Evolutionary conservation across 2,329 filamentous ascomycete genomes (phyloP).

Genomic region (Elsinoe australis): DNA sequence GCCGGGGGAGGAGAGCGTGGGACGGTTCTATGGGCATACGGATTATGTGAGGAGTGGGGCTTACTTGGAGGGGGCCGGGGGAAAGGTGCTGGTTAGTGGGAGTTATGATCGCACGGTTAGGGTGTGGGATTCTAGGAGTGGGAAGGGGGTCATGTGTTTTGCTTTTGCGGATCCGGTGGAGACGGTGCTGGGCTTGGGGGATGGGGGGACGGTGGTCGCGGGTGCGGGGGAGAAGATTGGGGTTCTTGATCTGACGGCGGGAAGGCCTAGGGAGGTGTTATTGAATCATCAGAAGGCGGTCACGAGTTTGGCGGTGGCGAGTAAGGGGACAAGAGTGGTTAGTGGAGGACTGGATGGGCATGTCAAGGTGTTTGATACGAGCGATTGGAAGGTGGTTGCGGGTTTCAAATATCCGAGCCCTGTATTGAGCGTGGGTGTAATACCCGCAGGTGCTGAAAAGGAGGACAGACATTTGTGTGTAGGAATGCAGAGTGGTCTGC

Average conservation of each 20-base stretch:
- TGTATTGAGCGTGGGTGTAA: constrained; percentile 73
- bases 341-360: constrained; percentile 90
- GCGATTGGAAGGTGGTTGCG: constrained; percentile 91
- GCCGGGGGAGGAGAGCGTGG: constrained; percentile 65
- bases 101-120: constrained; percentile 92
- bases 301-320: constrained; percentile 74
- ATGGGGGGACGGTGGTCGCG: constrained; percentile 77
- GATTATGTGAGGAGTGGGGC: constrained; percentile 86
- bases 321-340: constrained; percentile 70
- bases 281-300: constrained; percentile 98
- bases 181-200: constrained; percentile 75
- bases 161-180: constrained; percentile 89
- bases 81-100: constrained; percentile 69
- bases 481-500: constrained; percentile 87
- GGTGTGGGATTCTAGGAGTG: constrained; percentile 81
- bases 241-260: constrained; percentile 86
- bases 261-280: constrained; percentile 76
- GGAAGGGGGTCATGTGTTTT: constrained; percentile 73
- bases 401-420: constrained; percentile 90
- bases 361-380: constrained; percentile 93
- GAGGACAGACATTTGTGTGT: constrained; percentile 92
- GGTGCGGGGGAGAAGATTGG: constrained; percentile 80
- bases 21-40: constrained; percentile 74
- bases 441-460: constrained; percentile 57
- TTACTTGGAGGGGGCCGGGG: constrained; percentile 70